phyloP scores from a whole-genome alignment of 2,329 filamentous ascomycete genomes.

The Pseudogymnoascus sp. region DNA sequence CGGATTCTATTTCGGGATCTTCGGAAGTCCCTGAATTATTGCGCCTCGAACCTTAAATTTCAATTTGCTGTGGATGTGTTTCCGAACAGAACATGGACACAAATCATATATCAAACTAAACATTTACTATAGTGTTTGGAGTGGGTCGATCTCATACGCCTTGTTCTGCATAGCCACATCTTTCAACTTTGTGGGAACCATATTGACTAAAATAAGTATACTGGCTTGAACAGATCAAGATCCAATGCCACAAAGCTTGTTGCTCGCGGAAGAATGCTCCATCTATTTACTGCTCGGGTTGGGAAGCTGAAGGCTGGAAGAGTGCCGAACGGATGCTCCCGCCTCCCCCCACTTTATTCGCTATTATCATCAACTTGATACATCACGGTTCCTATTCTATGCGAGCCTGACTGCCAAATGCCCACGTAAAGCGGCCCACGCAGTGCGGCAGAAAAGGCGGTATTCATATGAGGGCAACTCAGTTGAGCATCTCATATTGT shows the following conservation, averaged over 20 bases:
- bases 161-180: neutral
- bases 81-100: neutral
- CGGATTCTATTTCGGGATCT: neutral
- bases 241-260: neutral
- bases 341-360: neutral
- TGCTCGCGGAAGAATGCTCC: neutral
- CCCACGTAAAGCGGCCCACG: too few relatives aligned
- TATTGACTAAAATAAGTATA: neutral
- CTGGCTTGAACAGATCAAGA: neutral
- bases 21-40: neutral
- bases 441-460: too few relatives aligned
- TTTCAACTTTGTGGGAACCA: neutral
- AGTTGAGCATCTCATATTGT: neutral
- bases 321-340: neutral
- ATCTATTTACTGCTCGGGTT: neutral
- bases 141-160: neutral
- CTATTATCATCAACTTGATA: neutral
- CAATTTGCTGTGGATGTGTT: neutral
- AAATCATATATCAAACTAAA: neutral
- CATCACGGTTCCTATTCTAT: neutral
- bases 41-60: constrained; percentile 1
- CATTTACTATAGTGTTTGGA: neutral
- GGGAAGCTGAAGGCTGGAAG: neutral
- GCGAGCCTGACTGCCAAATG: neutral
- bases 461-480: neutral